Evolutionary conservation across 176 grass and related monocot genomes (phyloP).

Genomic region (Aechmea fasciata): DNA sequence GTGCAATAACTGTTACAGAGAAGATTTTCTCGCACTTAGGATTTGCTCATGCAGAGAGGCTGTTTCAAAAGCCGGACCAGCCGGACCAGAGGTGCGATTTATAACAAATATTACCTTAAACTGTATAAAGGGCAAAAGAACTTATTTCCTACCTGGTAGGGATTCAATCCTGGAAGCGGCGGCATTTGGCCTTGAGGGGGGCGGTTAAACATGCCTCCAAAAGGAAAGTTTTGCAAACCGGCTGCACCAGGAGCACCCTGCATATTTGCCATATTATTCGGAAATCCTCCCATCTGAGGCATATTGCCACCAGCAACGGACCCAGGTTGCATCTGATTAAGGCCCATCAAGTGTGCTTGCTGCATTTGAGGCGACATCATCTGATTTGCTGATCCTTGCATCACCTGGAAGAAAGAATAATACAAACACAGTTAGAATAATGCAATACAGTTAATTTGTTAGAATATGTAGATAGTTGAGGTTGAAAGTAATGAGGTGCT

Average conservation of each 20-base stretch:
- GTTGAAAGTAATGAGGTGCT: not conserved
- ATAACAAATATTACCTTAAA: too few relatives aligned
- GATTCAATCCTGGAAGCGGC: conserved; percentile 63
- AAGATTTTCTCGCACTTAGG: too few relatives aligned
- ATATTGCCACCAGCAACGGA: conserved; percentile 36
- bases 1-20: too few relatives aligned
- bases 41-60: too few relatives aligned
- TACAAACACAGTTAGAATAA: not conserved
- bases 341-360: conserved; percentile 56
- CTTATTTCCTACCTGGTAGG: conserved; percentile 45
- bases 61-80: too few relatives aligned
- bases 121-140: not conserved
- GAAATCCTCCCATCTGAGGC: conserved; percentile 66
- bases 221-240: conserved; percentile 65
- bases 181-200: conserved; percentile 63
- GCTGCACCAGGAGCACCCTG: conserved; percentile 46
- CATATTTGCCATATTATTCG: conserved; percentile 60
- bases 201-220: conserved; percentile 71
- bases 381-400: conserved; percentile 70
- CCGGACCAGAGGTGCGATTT: too few relatives aligned
- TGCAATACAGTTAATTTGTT: not conserved
- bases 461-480: not conserved
- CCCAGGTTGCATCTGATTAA: conserved; percentile 66
- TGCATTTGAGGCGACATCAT: conserved; percentile 70
- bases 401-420: conserved; percentile 17